phyloP scores from a whole-genome alignment of 2,329 filamentous ascomycete genomes.

The Cladosporium sp. region DNA sequence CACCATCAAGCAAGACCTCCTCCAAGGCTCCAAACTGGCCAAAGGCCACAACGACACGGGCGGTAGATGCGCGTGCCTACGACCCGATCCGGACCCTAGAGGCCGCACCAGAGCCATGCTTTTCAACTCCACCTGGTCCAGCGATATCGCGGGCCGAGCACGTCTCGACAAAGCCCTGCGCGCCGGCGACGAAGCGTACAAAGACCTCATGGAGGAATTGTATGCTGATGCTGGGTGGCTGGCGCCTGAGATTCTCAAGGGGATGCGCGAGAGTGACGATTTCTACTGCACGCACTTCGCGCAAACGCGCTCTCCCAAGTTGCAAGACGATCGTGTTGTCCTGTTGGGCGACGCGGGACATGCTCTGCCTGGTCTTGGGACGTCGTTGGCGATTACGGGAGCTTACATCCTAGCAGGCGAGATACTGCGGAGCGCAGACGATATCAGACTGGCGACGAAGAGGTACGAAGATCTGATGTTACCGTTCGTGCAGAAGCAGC shows the following conservation, averaged over 20 bases:
- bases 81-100: constrained; percentile 30
- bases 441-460: constrained; percentile 24
- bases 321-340: constrained; percentile 37
- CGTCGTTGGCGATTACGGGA: constrained; percentile 30
- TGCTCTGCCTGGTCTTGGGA: constrained; percentile 30
- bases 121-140: constrained; percentile 26
- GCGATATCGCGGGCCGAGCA: constrained; percentile 28
- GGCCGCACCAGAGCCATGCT: constrained; percentile 26
- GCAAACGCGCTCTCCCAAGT: constrained; percentile 36
- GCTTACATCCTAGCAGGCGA: constrained; percentile 34
- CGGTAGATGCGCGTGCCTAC: constrained; percentile 28
- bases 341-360: constrained; percentile 34
- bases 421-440: constrained; percentile 23
- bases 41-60: constrained; percentile 29
- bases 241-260: constrained; percentile 40
- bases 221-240: constrained; percentile 37
- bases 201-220: constrained; percentile 29
- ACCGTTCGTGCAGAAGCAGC: constrained; percentile 28
- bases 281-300: constrained; percentile 34
- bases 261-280: constrained; percentile 36
- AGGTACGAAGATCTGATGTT: constrained; percentile 28
- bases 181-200: constrained; percentile 29
- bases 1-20: constrained; percentile 41
- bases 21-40: constrained; percentile 22
- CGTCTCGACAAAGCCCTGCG: constrained; percentile 38